Evolutionary conservation across 2,329 filamentous ascomycete species (phyloP), one percentile per base, ranked within the genome.

Genomic region (Triangularia setosa): DNA sequence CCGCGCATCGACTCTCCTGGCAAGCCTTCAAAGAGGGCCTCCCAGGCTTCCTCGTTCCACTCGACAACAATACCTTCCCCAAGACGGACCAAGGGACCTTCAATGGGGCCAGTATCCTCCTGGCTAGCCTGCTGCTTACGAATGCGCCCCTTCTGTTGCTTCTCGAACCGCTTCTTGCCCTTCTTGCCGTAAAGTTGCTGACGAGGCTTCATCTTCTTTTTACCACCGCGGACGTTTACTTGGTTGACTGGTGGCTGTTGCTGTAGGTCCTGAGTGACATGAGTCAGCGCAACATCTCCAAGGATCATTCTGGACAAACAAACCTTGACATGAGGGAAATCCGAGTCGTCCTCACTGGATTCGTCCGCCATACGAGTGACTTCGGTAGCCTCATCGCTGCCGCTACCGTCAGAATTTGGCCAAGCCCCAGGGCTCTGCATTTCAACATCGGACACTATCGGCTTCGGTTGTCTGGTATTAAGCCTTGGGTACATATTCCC

Each of bases 41-140:
- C 87, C 74, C 86, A 90, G 5, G 87, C 88, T 7, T 89, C 82
- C 7, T 87, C 80, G 53, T 81, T 85, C 93, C 94, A 99, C 71
- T 98, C 93, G 11, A 97, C 84, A 5, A 98, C 81, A 57, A 99
- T 87, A 24, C 87, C 91, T 76, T 99, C 95, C 59, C 91, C 90
- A 25, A 94, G 84, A 35, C 90, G 87, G 69, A 98, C 84, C 48
- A 96, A 79, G 0, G 90, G 87, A 3, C 85, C 86, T 9, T 78
- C 77, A 18, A 73, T 64, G 55, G 79, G 72, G 21, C 71, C 68
- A 24, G 73, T 70, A 52, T 70, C 69, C 65, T 77, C 75, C 24
- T 75, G 73, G 23, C 40, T 25, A 11, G 58, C 33, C 60, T 78
- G 72, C 12, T 67, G 56, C 60, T 70, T 52, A 5, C 69, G 54